phyloP scores from a whole-genome alignment of 164 flowering plant genomes.

The Liriodendron chinense region DNA sequence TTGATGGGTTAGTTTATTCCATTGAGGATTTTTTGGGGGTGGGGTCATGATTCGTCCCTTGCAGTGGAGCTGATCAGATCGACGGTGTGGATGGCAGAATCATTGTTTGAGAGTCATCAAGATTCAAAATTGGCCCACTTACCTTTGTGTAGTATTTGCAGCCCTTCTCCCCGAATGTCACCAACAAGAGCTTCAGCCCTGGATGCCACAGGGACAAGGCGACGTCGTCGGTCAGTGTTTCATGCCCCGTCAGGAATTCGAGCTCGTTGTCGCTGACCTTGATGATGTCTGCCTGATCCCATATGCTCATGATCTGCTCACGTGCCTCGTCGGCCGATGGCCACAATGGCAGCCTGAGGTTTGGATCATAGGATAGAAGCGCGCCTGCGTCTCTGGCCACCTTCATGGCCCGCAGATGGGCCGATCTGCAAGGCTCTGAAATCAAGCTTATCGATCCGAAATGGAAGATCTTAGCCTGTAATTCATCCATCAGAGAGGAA shows the following conservation, averaged over 20 bases:
- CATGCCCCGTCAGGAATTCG: conserved; percentile 66
- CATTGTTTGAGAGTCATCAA: too few relatives aligned
- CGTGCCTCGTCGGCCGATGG: conserved; percentile 76
- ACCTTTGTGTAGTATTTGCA: conserved; percentile 95
- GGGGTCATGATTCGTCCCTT: too few relatives aligned
- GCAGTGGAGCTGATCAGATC: too few relatives aligned
- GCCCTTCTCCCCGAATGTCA: conserved; percentile 85
- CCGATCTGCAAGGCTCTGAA: conserved; percentile 93
- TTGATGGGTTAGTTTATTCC: too few relatives aligned
- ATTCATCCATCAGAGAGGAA: conserved; percentile 6
- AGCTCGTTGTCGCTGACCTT: conserved; percentile 88
- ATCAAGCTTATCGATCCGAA: conserved; percentile 96
- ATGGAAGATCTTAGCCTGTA: conserved; percentile 83
- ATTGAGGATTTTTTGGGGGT: too few relatives aligned
- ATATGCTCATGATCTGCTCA: conserved; percentile 84
- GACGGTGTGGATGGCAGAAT: too few relatives aligned
- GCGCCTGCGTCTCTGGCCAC: conserved; percentile 80
- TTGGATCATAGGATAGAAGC: conserved; percentile 87
- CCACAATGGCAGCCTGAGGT: conserved; percentile 86
- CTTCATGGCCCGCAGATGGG: conserved; percentile 81
- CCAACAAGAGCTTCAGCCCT: conserved; percentile 66
- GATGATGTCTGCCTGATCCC: conserved; percentile 84
- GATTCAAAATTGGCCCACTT: neutral
- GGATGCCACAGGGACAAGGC: conserved; percentile 81
- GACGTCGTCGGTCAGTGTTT: conserved; percentile 50